Evolutionary conservation across 352 stramenopile species (phyloP), one percentile per base, ranked within the genome.

Genomic region (Peronospora farinosa): DNA sequence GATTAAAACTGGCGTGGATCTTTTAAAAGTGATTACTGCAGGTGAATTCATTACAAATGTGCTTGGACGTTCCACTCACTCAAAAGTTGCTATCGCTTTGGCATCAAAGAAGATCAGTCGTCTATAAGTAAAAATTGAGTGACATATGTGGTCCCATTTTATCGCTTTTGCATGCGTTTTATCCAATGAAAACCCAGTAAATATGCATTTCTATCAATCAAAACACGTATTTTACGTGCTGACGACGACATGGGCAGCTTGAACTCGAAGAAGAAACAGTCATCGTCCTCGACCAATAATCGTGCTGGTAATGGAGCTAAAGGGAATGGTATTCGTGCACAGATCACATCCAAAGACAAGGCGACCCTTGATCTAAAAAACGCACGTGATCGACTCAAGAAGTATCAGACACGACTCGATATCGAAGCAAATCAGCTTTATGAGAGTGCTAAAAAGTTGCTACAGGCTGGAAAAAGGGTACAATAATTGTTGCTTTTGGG

Each of bases 1-100:
- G 30, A 89, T 98, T 28, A 57, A 73, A n/a, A 98, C 95, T 9
- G 95, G 93, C 35, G 86, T 98, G 13, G 82, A 98, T 66, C 54
- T 98, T n/a, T 37, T 86, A 16, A 89, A 92, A 67, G 65, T 98
- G n/a, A 84, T 96, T 16, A 72, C 88, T 38, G 86, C 82, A 15
- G 86, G 92, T 12, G 67, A 85, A 1, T 97, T 92, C 57, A 97
- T 98, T 47, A 89, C 72, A 19, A 72, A 69, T 13, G 49, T 95
- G 23, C 63, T 97, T 7, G 78, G 77, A 6, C 72, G 72, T 13
- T 37, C 62, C 5, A 95, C 72, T n/a, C 83, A 76, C 61, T 96
- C 86, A n/a, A 96, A 96, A 56, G 88, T 91, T 16, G 86, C 80
- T 28, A 66, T 63, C 17, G 91, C 87, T 7, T 65, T 95, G 16